Percentiles rank a stretch among this genome's conserved stretches.
phyloP scores from a whole-genome alignment of 495 filamentous ascomycete genomes.

The Lasiosphaeria hispida region DNA sequence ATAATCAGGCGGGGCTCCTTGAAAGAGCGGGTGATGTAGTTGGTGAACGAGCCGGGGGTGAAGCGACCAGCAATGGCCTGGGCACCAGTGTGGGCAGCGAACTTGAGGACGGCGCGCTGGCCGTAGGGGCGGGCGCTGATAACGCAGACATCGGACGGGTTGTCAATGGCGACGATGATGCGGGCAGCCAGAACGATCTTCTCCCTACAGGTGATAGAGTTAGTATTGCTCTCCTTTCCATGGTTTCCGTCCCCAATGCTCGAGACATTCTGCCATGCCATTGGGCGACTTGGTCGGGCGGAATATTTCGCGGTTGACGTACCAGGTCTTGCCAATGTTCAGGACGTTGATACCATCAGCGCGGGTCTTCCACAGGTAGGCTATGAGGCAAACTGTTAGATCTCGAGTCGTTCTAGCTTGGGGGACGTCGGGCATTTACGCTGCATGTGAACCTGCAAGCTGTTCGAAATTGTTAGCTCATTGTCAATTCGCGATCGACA shows the following conservation, averaged over 20 bases:
- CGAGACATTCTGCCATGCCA: no score
- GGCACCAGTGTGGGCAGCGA: slow-evolving; percentile 94
- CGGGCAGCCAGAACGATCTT: slow-evolving; percentile 98
- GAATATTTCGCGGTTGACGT: slow-evolving; percentile 35
- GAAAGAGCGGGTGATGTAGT: slow-evolving; percentile 99
- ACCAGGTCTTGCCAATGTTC: slow-evolving; percentile 99
- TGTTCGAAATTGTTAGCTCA: slow-evolving; percentile 22
- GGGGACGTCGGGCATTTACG: slow-evolving; percentile 33
- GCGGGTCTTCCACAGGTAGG: slow-evolving; percentile 98
- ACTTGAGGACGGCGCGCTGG: slow-evolving; percentile 98
- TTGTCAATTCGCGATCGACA: background rate
- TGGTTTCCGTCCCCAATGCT: background rate
- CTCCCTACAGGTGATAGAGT: slow-evolving; percentile 62
- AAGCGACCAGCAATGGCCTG: slow-evolving; percentile 98
- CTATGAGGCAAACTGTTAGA: slow-evolving; percentile 25
- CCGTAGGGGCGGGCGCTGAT: slow-evolving; percentile 99
- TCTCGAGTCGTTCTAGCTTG: background rate
- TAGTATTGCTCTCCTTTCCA: background rate
- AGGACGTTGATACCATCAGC: slow-evolving; percentile 96
- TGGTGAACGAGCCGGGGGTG: slow-evolving; percentile 99
- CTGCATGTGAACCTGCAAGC: slow-evolving; percentile 95
- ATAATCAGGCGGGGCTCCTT: slow-evolving; percentile 99
- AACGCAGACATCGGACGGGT: slow-evolving; percentile 97
- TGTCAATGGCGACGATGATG: slow-evolving; percentile 98
- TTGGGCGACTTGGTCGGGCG: no score